Evolutionary conservation across 1,284 basidiomycete genomes (phyloP), one percentile per base, ranked within the genome.

Genomic region (Cystobasidiaceae sp.): DNA sequence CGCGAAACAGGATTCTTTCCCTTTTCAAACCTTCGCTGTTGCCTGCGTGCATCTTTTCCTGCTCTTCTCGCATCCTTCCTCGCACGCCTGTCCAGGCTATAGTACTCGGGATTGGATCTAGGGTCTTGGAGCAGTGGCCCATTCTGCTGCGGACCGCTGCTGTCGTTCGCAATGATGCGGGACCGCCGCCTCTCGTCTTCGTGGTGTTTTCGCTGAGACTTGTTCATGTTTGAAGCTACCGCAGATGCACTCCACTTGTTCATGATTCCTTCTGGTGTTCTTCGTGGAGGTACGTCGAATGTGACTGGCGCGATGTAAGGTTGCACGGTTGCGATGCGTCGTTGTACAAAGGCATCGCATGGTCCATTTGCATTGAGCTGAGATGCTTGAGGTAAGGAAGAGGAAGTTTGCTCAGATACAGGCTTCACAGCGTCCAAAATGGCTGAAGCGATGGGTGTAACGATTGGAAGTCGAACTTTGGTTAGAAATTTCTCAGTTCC

Each of bases 391-490:
- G n/a, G n/a, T n/a, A n/a, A n/a, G n/a, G n/a, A n/a, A n/a, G n/a
- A n/a, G n/a, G n/a, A n/a, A n/a, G n/a, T n/a, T n/a, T n/a, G n/a
- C n/a, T n/a, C n/a, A n/a, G n/a, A n/a, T n/a, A 11, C 37, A n/a
- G 44, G 51, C 28, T 71, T 66, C 15, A 30, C 39, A 11, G 68
- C 66, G 17, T 55, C 67, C 6, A 63, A 50, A 21, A 39, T 41
- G 7, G 30, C 21, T 4, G 34, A 3, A 25, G 17, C 41, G 45
- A 57, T 32, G 5, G 66, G 66, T 3, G 56, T 69, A 54, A 71
- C 68, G 32, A 71, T 68, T 33, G 62, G 44, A 59, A 70, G 63
- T 30, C 69, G 57, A 34, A 49, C 49, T 54, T 71, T 57, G 37
- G 9, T 39, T 9, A 74, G 44, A 69, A 62, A 15, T 66, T 66